phyloP scores from a whole-genome alignment of 495 filamentous ascomycete species.

The Podospora fimiseda region DNA sequence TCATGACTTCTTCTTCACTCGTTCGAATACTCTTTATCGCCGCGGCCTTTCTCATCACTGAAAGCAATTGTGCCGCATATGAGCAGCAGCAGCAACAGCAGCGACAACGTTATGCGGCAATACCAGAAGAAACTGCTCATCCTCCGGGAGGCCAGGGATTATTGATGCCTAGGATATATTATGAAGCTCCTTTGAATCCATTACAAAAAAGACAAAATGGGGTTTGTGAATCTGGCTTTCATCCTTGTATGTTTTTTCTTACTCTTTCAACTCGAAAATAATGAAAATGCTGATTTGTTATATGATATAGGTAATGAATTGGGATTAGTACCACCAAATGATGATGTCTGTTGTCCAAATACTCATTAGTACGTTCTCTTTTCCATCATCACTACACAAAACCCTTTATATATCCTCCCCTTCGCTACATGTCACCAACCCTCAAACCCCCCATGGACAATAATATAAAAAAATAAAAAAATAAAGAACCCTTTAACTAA shows the following conservation, averaged over 20 bases:
- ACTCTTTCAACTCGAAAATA: background rate
- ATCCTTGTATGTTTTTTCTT: constrained; percentile 1
- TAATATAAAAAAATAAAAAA: background rate
- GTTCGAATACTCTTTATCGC: too few relatives aligned
- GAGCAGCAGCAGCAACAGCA: too few relatives aligned
- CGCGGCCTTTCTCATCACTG: too few relatives aligned
- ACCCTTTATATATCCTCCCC: background rate
- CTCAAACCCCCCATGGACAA: too few relatives aligned
- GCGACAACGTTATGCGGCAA: too few relatives aligned
- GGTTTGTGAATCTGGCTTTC: background rate
- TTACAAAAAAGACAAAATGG: background rate
- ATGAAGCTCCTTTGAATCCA: background rate
- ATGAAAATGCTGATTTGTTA: too few relatives aligned
- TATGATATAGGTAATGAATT: background rate
- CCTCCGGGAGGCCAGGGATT: too few relatives aligned
- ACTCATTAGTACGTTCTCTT: background rate
- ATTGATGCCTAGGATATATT: constrained; percentile 1
- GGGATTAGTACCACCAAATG: background rate
- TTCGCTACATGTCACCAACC: too few relatives aligned
- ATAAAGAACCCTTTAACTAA: background rate
- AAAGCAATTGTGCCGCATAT: too few relatives aligned
- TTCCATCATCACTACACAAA: too few relatives aligned
- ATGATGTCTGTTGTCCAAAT: background rate
- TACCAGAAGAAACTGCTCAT: too few relatives aligned
- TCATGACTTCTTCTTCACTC: too few relatives aligned